These are phyloP conservation scores for Rheum nobile DNA, from an alignment of 148 eudicot species.

Conservation along the genomic window DNA sequence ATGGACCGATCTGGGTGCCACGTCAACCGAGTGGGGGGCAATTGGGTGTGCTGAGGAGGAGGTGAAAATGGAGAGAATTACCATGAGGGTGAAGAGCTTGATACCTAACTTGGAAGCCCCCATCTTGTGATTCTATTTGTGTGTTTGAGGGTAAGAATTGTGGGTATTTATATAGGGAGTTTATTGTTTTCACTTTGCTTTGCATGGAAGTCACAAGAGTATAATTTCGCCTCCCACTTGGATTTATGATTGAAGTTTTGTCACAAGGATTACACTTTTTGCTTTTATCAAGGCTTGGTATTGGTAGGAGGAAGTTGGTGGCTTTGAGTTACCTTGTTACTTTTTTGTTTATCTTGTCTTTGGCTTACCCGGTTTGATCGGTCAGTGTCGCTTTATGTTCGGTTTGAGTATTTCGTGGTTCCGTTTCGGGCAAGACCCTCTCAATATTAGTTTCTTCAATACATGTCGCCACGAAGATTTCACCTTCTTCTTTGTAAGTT, in stretches of 20 bases:
- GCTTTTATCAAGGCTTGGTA: background rate
- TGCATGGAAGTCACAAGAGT: slow-evolving; percentile 7
- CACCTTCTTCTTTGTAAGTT: slow-evolving; percentile 55
- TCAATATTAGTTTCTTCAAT: no score
- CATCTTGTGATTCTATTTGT: background rate
- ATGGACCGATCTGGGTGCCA: background rate
- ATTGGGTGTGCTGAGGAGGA: background rate
- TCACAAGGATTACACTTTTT: background rate
- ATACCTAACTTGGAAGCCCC: background rate
- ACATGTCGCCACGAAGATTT: no score
- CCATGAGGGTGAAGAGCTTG: background rate
- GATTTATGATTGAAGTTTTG: background rate
- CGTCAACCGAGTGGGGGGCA: background rate
- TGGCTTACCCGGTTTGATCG: no score
- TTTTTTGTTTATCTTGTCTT: no score
- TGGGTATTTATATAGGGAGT: background rate
- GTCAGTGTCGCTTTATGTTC: no score
- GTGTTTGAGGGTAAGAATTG: background rate
- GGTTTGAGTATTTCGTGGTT: no score
- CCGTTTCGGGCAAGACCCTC: no score
- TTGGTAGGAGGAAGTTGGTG: background rate
- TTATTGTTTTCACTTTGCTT: background rate
- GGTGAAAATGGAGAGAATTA: slow-evolving; percentile 6
- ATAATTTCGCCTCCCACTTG: background rate
- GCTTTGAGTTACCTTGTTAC: background rate